A percentile compares a stretch with the other conserved stretches of the same genome.
These are phyloP conservation scores for Hypoxylon sp. DNA, from an alignment of 2,329 filamentous ascomycete species.

Conservation along the genomic window DNA sequence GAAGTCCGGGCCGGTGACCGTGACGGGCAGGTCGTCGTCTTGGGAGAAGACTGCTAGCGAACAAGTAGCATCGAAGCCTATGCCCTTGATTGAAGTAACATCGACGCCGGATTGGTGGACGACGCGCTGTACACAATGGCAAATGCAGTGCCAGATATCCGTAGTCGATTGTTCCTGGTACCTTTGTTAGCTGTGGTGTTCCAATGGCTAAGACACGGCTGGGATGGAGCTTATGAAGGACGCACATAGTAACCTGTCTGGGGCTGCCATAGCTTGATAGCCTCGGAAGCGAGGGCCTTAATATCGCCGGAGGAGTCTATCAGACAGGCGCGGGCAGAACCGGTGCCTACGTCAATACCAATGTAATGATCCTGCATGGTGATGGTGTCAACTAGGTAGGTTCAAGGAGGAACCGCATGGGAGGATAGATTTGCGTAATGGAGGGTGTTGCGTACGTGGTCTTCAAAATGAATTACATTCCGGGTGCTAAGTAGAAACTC, in stretches of 20 bases:
- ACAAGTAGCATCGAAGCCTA: slow-evolving; percentile 99
- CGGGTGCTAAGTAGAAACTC: slow-evolving; percentile 47
- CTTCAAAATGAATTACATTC: slow-evolving; percentile 52
- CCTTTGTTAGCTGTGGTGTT: slow-evolving; percentile 23
- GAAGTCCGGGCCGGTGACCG: slow-evolving; percentile 91
- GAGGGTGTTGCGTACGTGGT: slow-evolving; percentile 47
- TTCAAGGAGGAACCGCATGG: slow-evolving; percentile 13
- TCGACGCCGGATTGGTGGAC: slow-evolving; percentile 85
- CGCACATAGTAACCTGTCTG: slow-evolving; percentile 79
- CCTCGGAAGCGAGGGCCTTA: slow-evolving; percentile 77
- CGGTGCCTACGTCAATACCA: slow-evolving; percentile 96
- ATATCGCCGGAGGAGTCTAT: slow-evolving; percentile 94
- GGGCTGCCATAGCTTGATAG: slow-evolving; percentile 85
- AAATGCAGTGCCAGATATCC: slow-evolving; percentile 97
- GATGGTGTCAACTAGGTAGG: slow-evolving; percentile 41
- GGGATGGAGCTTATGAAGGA: slow-evolving; percentile 21
- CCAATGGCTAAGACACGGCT: slow-evolving; percentile 16
- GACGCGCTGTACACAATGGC: slow-evolving; percentile 85
- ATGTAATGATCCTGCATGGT: slow-evolving; percentile 70
- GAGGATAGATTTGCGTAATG: neutral
- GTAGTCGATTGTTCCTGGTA: slow-evolving; percentile 92
- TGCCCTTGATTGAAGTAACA: slow-evolving; percentile 80
- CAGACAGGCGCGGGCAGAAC: slow-evolving; percentile 94
- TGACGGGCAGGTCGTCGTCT: slow-evolving; percentile 89
- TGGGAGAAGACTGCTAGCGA: slow-evolving; percentile 91